phyloP scores from a whole-genome alignment of 495 filamentous ascomycete genomes.

The Lasiosphaeria ovina region DNA sequence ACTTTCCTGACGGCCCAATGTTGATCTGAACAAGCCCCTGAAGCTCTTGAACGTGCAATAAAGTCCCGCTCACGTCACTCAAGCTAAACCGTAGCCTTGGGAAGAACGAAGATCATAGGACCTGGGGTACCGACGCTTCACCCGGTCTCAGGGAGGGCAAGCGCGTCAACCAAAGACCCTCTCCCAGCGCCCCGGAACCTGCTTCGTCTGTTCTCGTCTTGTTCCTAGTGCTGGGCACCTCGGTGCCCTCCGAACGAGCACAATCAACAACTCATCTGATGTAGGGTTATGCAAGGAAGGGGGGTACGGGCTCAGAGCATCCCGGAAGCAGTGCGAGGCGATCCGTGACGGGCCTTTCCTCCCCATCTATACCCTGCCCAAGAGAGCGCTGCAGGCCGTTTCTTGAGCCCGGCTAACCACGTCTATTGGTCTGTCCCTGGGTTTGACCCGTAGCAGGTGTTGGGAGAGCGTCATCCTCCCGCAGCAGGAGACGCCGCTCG shows the following conservation, averaged over 20 bases:
- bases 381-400: not conserved
- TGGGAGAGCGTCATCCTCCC: not conserved
- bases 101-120: no score
- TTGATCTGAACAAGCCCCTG: not conserved
- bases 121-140: no score
- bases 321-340: slow-evolving; percentile 5
- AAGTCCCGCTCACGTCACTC: no score
- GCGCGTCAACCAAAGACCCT: no score
- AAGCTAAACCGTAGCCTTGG: no score
- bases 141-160: no score
- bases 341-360: slow-evolving; percentile 14
- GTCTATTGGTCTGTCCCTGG: slow-evolving; percentile 2
- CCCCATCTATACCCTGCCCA: not conserved
- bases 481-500: not conserved
- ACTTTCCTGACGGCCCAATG: slow-evolving; percentile 1
- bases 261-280: not conserved
- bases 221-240: not conserved
- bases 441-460: not conserved
- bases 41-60: no score
- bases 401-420: not conserved
- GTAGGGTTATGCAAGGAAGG: not conserved
- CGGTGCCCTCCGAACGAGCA: not conserved
- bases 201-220: not conserved
- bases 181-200: not conserved
- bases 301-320: slow-evolving; percentile 2